Base-by-base conservation (phyloP, 2,329 filamentous ascomycete genomes). In the Paraphaeosphaeria sporulosa region DNA sequence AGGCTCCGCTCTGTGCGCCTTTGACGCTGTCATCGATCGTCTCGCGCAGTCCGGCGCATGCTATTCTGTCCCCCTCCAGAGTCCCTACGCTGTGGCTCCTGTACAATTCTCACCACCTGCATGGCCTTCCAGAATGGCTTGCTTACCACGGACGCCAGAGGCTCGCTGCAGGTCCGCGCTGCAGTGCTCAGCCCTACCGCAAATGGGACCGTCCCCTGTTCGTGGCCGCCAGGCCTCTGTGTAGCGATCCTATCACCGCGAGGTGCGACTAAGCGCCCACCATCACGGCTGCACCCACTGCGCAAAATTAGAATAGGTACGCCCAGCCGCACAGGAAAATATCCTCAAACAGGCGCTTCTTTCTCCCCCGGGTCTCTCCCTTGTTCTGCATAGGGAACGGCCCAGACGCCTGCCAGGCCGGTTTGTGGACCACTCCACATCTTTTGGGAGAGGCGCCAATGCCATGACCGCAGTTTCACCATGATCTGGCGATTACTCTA, bases 401-500 rank as follows among this genome's bases (percentile, higher is more conserved):
- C 67, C 71, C 63, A 55, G 61, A 60, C 48, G 65, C 62, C 66
- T 62, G 51, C 58, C 60, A 64, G 72, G 64, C 74, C 72, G 73
- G 63, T 76, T 59, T 63, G 65, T 66, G 62, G 66, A 61, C 65
- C 68, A 62, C 63, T 64, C 60, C 30, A 59, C 61, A 62, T 64
- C 64, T 66, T 71, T 73, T 73, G 68, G 69, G 67, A 71, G 65
- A 67, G 68, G 67, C 70, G 70, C 68, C 67, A 38, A 32, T 51
- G 36, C 55, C 55, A 38, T 48, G 52, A 52, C 60, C 57, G 56
- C 60, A 70, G 73, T 75, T 72, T 71, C 67, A 46, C 48, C 36
- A 70, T 71, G 64, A 70, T 72, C 69, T 69, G 75, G 75, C 76
- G 76, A 76, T 74, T 78, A 76, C 67, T 74, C 72, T 76, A 76